Evolutionary conservation across 1,284 basidiomycete genomes (phyloP), one percentile per base, ranked within the genome.

Genomic region (Hemileia vastatrix): DNA sequence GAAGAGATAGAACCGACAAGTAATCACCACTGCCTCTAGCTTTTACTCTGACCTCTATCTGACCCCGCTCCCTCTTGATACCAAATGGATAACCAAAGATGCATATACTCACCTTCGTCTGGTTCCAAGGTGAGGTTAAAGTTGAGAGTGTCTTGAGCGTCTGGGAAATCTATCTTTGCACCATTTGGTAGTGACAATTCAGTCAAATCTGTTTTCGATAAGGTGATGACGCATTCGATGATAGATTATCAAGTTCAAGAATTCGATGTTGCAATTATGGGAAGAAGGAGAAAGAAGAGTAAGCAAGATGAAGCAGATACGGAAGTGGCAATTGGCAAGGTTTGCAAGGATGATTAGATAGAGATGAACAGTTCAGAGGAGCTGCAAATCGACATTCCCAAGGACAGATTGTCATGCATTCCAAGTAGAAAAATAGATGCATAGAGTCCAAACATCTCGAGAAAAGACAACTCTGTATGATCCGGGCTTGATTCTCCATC

Each of bases 131-230:
- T 91, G 47, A 98, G 83, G 53, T 84, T 86, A 77, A 98, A 98
- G 82, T 95, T 93, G 76, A 97, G 86, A 69, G 95, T 85, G 82
- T 98, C 88, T 64, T 83, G 80, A 64, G 91, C 84, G 81, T 96
- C 87, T 18, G 90, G 84, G 76, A 95, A 96, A 72, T 87, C 76
- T 24, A 90, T 95, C 81, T 87, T 86, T 92, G 97, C 97, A 19
- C 94, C 97, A 51, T 85, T 80, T 54, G 94, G 93, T 11, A 97
- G 80, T 76, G 96, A 94, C 53, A 98, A 84, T 77, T 98, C 95
- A 32, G 94, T 95, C 67, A 98, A 77, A 76, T 98, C 94, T 97
- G 72, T 15, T 11, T 6, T 23, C 9, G 27, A 63, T 9, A 18
- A 21, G 47, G n/a, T n/a, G n/a, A n/a, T n/a, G n/a, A n/a, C n/a